These are phyloP conservation scores for Ajuga chamaepitys DNA, from an alignment of 257 asterid species.

Conservation along the genomic window DNA sequence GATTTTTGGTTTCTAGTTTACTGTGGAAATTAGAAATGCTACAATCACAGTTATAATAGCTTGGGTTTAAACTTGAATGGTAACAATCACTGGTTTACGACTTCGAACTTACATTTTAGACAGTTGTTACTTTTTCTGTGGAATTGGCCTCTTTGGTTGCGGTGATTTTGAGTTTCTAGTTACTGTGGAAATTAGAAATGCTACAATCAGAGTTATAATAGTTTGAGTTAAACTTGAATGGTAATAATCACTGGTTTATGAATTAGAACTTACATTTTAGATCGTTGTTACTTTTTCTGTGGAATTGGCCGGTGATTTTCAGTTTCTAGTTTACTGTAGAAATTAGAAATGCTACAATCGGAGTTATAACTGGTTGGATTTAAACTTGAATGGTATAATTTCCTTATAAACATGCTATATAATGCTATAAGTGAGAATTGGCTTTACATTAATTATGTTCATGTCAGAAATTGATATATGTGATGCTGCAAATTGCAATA, in stretches of 20 bases:
- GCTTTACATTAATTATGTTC: neutral
- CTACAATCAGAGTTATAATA: too few relatives aligned
- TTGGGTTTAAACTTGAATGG: too few relatives aligned
- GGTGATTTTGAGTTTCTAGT: too few relatives aligned
- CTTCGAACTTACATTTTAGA: too few relatives aligned
- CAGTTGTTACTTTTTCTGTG: too few relatives aligned
- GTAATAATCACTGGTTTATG: slow-evolving; percentile 22
- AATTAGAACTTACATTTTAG: neutral
- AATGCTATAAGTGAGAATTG: neutral
- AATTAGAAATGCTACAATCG: neutral
- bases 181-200: too few relatives aligned
- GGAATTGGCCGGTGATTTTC: neutral
- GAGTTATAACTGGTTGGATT: neutral
- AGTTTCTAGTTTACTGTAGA: neutral
- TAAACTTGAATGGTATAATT: neutral
- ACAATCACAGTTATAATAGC: too few relatives aligned
- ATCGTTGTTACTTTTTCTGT: neutral
- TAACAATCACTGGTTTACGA: too few relatives aligned
- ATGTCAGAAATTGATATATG: neutral
- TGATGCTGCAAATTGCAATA: neutral
- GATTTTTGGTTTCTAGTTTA: too few relatives aligned
- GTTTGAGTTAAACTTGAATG: too few relatives aligned
- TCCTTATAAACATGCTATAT: neutral
- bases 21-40: too few relatives aligned
- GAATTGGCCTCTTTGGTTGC: too few relatives aligned